Evolutionary conservation across 2,329 filamentous ascomycete genomes (phyloP), one percentile per base, ranked within the genome.

Genomic region (Ophiostoma ulmi): DNA sequence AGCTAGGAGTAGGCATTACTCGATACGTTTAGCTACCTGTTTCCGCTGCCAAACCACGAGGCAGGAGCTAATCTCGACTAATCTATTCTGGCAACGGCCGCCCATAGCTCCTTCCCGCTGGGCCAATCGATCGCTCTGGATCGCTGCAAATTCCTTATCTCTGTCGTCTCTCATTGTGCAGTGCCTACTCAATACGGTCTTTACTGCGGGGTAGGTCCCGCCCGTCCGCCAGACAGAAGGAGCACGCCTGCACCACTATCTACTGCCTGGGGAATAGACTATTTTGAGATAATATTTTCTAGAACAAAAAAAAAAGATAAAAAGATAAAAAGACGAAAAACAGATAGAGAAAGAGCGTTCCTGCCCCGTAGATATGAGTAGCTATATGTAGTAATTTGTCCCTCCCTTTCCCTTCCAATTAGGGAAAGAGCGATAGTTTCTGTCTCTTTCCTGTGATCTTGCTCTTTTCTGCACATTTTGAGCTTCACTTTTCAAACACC

Each of bases 151-250:
- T 22, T 58, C 63, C 63, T 65, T 65, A 65, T 65, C 63, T 36
- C 35, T 64, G 17, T 7, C n/a, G 13, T 38, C 17, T 26, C 26
- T 5, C 55, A 61, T 26, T 31, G n/a, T 55, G 13, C 26, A 31
- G 22, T 35, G 26, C 26, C 17, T 38, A 64, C 35, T 36, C 31
- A 26, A 22, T 39, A 20, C 39, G 31, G 17, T 10, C 63, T 39
- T 17, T 26, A 2, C 65, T 67, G 65, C 66, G 66, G 66, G 66
- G 66, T 68, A 68, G 38, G 66, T 67, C 22, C 65, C 61, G 39
- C 65, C 65, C 39, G 65, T 67, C 65, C 65, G 65, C 61, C 22
- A 35, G 17, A n/a, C 26, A 39, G 66, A 68, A 68, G 39, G 66
- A 68, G 41, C n/a, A n/a, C 66, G 39, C 36, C 13, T 20, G 14